A percentile compares a stretch with the other conserved stretches of the same genome.
Conservation (phyloP, 805 yeast genomes). For the Cephaloascus fragrans region DNA sequence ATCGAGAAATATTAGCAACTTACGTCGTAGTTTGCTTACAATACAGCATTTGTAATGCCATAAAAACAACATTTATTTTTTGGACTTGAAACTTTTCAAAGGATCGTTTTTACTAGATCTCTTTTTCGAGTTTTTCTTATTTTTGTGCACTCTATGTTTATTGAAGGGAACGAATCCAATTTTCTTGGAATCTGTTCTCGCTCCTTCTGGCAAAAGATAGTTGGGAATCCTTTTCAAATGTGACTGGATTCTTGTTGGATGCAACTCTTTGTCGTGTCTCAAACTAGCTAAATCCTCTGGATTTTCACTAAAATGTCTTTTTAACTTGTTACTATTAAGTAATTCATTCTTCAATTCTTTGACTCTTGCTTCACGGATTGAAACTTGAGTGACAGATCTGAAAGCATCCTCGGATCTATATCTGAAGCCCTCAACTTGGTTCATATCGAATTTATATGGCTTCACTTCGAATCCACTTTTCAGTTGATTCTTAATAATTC, state of each 20-base stretch:
- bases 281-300: constrained; percentile 86
- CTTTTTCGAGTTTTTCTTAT: constrained; percentile 23
- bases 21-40: too few relatives aligned
- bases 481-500: constrained; percentile 69
- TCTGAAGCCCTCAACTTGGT: constrained; percentile 90
- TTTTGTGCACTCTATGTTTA: constrained; percentile 37
- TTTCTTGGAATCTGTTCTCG: constrained; percentile 42
- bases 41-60: too few relatives aligned
- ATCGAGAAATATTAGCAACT: too few relatives aligned
- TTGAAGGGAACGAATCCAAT: constrained; percentile 70
- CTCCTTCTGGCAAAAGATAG: constrained; percentile 76
- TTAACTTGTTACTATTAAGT: constrained; percentile 79
- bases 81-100: constrained; percentile 43
- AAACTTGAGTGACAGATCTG: constrained; percentile 83
- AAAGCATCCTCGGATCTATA: constrained; percentile 96
- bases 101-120: constrained; percentile 48
- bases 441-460: constrained; percentile 87
- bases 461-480: constrained; percentile 64
- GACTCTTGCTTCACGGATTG: constrained; percentile 88
- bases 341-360: constrained; percentile 83
- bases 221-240: constrained; percentile 91
- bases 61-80: constrained; percentile 1
- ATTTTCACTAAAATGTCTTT: constrained; percentile 92
- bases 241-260: constrained; percentile 70
- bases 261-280: constrained; percentile 87